A percentile compares a stretch with the other conserved stretches of the same genome.
Evolutionary conservation across 352 stramenopile species (phyloP).

Genomic region (Phytophthora meadii): DNA sequence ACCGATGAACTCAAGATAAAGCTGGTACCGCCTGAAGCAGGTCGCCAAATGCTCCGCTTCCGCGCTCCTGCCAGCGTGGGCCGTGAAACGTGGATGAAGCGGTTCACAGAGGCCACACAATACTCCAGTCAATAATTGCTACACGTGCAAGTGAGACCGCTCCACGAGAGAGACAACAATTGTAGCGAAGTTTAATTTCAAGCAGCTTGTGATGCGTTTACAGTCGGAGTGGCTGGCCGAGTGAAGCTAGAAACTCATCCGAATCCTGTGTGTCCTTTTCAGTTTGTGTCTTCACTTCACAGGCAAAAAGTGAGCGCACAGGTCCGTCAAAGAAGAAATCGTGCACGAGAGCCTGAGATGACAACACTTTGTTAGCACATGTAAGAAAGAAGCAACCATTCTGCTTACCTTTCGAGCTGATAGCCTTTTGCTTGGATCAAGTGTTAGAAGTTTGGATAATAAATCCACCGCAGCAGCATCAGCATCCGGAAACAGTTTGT

Average conservation of each 20-base stretch:
- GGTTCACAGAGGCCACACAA: conserved; percentile 74
- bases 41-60: conserved; percentile 72
- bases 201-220: conserved; percentile 16
- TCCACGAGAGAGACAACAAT: background rate
- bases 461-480: conserved; percentile 54
- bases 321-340: conserved; percentile 57
- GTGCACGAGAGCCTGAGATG: conserved; percentile 42
- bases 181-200: conserved; percentile 12
- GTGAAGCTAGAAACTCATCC: conserved; percentile 38
- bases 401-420: conserved; percentile 47
- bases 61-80: conserved; percentile 75
- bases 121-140: conserved; percentile 34
- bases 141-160: background rate
- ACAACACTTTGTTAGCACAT: background rate
- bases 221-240: conserved; percentile 43
- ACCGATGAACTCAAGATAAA: conserved; percentile 88
- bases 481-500: conserved; percentile 57
- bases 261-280: conserved; percentile 13
- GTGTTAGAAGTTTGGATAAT: conserved; percentile 40
- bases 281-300: background rate
- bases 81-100: conserved; percentile 81
- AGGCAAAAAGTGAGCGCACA: conserved; percentile 27
- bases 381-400: background rate
- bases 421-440: conserved; percentile 39
- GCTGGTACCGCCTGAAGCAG: conserved; percentile 68